Conservation (phyloP, 306 rosid species). For the Nissolia schottii region DNA sequence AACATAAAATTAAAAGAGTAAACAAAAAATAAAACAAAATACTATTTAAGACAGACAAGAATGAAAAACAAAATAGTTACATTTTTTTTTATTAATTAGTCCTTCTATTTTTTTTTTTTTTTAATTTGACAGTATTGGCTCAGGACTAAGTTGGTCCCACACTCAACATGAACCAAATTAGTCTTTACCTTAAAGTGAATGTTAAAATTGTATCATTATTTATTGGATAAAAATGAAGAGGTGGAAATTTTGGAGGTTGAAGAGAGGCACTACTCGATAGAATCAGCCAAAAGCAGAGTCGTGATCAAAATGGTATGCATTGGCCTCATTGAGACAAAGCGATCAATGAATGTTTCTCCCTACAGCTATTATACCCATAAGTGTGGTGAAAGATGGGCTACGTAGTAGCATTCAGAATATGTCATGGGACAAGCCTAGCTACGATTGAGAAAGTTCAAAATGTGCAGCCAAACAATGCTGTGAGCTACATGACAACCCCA, state of each 20-base stretch:
- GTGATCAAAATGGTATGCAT: slow-evolving; percentile 14
- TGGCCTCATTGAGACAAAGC: slow-evolving; percentile 9
- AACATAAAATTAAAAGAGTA: too few relatives aligned
- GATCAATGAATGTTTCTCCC: slow-evolving; percentile 17
- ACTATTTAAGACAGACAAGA: too few relatives aligned
- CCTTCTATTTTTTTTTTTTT: too few relatives aligned
- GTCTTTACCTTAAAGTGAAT: too few relatives aligned
- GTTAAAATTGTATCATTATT: neutral
- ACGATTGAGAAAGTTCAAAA: slow-evolving; percentile 12
- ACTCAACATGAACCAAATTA: too few relatives aligned
- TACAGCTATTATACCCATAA: neutral
- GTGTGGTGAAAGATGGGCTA: slow-evolving; percentile 5
- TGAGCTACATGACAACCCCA: slow-evolving; percentile 30
- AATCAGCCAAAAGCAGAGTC: slow-evolving; percentile 18
- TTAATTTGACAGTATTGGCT: too few relatives aligned
- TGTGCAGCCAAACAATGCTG: slow-evolving; percentile 17
- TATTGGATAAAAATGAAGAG: neutral
- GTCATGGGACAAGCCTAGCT: slow-evolving; percentile 4
- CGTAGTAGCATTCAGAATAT: neutral
- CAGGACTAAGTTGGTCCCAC: too few relatives aligned
- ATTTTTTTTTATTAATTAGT: too few relatives aligned
- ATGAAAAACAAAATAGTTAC: too few relatives aligned
- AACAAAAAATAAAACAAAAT: too few relatives aligned
- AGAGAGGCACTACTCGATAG: neutral
- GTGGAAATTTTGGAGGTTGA: neutral